Conservation (phyloP, 129 eudicot genomes). For the Chrysanthemum seticuspe region DNA sequence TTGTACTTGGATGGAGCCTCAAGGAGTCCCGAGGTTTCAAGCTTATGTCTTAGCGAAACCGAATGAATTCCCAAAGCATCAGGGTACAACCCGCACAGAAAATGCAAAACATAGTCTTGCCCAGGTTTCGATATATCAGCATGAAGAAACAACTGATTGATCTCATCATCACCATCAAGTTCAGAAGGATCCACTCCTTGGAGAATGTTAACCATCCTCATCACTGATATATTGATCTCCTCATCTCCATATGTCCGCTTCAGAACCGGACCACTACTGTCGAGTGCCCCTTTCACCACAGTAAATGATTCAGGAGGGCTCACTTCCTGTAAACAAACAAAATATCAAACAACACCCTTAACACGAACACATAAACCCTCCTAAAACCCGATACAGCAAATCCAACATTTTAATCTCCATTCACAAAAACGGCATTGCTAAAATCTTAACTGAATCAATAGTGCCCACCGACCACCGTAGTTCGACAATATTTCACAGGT, state of each 20-base stretch:
- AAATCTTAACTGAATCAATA: too few species aligned
- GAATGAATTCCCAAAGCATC: slow-evolving; percentile 95
- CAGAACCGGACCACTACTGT: slow-evolving; percentile 72
- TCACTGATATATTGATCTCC: slow-evolving; percentile 72
- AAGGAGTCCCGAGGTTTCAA: slow-evolving; percentile 46
- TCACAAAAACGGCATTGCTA: too few species aligned
- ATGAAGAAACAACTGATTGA: slow-evolving; percentile 80
- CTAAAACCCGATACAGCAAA: too few species aligned
- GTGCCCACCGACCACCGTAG: too few species aligned
- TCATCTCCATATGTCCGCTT: slow-evolving; percentile 56
- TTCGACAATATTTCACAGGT: too few species aligned
- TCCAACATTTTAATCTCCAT: too few species aligned
- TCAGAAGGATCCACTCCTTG: slow-evolving; percentile 51
- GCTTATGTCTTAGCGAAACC: slow-evolving; percentile 63
- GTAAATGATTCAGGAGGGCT: slow-evolving; percentile 70
- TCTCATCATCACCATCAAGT: slow-evolving; percentile 51
- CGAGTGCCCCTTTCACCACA: slow-evolving; percentile 79
- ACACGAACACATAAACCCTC: background rate
- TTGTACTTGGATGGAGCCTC: slow-evolving; percentile 47
- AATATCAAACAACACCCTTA: slow-evolving; percentile 4
- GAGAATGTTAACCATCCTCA: slow-evolving; percentile 66
- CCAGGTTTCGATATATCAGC: slow-evolving; percentile 74
- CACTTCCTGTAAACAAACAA: slow-evolving; percentile 55
- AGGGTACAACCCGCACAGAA: slow-evolving; percentile 87
- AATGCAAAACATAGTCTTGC: slow-evolving; percentile 56